Evolutionary conservation across 495 filamentous ascomycete species (phyloP).

Genomic region (Neurospora discreta): DNA sequence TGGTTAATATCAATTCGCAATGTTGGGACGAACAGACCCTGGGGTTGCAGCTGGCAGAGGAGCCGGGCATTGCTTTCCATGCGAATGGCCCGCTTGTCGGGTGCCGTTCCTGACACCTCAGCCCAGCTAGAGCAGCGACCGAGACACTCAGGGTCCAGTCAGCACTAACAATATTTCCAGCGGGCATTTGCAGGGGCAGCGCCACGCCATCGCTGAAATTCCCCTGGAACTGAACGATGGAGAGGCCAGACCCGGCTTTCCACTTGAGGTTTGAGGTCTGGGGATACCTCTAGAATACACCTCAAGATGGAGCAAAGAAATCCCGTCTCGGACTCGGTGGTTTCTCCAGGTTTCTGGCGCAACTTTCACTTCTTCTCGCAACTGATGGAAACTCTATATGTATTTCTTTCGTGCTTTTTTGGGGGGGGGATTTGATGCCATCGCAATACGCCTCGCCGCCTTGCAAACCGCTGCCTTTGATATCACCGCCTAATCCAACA

Average conservation of each 20-base stretch:
- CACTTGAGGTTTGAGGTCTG: neutral
- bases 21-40: neutral
- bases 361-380: neutral
- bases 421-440: no score
- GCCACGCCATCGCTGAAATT: neutral
- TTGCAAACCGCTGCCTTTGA: neutral
- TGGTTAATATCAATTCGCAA: neutral
- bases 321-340: neutral
- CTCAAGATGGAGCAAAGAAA: no score
- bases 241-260: neutral
- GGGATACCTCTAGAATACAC: neutral
- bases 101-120: neutral
- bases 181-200: neutral
- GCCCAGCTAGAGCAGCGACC: no score
- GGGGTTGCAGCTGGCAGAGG: neutral
- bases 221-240: neutral
- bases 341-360: neutral
- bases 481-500: neutral
- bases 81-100: no score
- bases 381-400: neutral
- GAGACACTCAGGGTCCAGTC: neutral
- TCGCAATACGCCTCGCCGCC: neutral
- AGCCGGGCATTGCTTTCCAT: neutral
- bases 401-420: neutral
- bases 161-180: neutral